phyloP scores from a whole-genome alignment of 495 filamentous ascomycete genomes.

The Aspergillus nanangensis region DNA sequence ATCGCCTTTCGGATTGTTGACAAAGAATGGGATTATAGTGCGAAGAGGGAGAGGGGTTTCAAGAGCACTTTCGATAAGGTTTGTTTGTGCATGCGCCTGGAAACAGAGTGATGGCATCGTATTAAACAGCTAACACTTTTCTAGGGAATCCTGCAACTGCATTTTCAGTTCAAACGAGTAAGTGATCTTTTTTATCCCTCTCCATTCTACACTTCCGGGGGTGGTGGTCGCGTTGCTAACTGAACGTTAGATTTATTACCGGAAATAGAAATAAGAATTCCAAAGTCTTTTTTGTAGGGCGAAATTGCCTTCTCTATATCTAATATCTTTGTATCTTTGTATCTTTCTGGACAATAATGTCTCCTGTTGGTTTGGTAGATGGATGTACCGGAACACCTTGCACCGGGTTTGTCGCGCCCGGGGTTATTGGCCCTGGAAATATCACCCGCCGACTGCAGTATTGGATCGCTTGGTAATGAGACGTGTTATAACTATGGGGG shows the following conservation, averaged over 20 bases:
- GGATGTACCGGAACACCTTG: too few relatives aligned
- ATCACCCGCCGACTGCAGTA: constrained; percentile 8
- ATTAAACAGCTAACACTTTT: constrained; percentile 10
- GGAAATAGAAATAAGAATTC: constrained; percentile 12
- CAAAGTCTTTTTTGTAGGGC: constrained; percentile 1
- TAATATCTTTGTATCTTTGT: constrained; percentile 42
- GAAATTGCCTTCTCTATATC: constrained; percentile 43
- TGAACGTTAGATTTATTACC: constrained; percentile 36
- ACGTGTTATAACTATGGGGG: constrained; percentile 19
- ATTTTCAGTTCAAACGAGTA: constrained; percentile 95
- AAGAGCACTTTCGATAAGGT: constrained; percentile 98
- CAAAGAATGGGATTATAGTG: constrained; percentile 98
- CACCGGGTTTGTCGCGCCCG: too few relatives aligned
- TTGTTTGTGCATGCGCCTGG: too few relatives aligned
- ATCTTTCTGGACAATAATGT: too few relatives aligned
- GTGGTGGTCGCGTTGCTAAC: constrained; percentile 12
- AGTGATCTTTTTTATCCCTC: constrained; percentile 7
- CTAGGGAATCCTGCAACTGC: constrained; percentile 91
- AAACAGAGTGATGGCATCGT: too few relatives aligned
- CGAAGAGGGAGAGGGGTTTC: constrained; percentile 91
- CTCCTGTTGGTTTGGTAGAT: too few relatives aligned
- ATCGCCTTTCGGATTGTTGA: constrained; percentile 97
- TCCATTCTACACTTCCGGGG: too few relatives aligned
- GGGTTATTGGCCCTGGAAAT: too few relatives aligned
- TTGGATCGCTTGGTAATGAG: constrained; percentile 7